These are phyloP conservation scores for Taphrina pruni DNA, from an alignment of 1,139 yeast species.

Conservation along the genomic window DNA sequence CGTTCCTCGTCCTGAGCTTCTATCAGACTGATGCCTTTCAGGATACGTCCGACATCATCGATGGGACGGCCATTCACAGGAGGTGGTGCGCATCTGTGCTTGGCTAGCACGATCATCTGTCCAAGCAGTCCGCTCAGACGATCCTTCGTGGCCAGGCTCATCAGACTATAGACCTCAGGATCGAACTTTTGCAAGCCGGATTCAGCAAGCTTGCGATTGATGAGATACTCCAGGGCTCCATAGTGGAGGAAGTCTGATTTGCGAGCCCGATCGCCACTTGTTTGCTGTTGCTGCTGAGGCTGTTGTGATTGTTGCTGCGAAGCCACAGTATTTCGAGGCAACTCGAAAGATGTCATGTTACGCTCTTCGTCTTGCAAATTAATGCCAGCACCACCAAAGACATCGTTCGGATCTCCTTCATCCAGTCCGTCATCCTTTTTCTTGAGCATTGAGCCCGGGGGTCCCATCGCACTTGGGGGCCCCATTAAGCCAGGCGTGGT, in stretches of 20 bases:
- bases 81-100: constrained; percentile 40
- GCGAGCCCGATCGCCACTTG: constrained; percentile 15
- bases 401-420: constrained; percentile 39
- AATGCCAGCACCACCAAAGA: constrained; percentile 38
- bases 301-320: constrained; percentile 11
- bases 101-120: constrained; percentile 39
- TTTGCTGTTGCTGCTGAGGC: neutral
- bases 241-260: constrained; percentile 29
- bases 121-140: constrained; percentile 34
- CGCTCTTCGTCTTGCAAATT: constrained; percentile 39
- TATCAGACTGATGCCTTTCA: constrained; percentile 30
- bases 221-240: constrained; percentile 23
- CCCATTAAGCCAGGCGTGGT: constrained; percentile 34
- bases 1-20: constrained; percentile 41
- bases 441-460: constrained; percentile 9
- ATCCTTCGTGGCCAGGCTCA: constrained; percentile 39
- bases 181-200: constrained; percentile 30
- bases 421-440: constrained; percentile 33
- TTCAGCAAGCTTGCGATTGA: constrained; percentile 20
- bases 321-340: constrained; percentile 3
- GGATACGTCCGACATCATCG: constrained; percentile 39
- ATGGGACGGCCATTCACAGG: constrained; percentile 37
- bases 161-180: constrained; percentile 22
- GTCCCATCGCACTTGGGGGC: constrained; percentile 26
- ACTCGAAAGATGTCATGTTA: constrained; percentile 35